A percentile compares a stretch with the other conserved stretches of the same genome.
Conservation (phyloP, 164 flowering plant genomes). For the Aristolochia fimbriata region DNA sequence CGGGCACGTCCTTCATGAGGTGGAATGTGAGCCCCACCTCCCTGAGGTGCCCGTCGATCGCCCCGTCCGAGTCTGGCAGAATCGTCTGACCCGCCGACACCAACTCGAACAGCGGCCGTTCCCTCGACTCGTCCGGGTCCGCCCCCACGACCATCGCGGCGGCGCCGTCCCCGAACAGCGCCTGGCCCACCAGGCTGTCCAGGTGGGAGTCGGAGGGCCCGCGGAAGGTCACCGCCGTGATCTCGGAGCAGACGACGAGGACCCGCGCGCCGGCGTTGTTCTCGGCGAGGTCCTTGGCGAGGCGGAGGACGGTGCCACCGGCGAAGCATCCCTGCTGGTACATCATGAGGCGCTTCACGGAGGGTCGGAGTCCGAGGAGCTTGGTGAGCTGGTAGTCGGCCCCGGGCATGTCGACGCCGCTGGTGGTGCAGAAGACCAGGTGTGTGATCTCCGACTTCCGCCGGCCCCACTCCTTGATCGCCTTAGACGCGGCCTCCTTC, state of each 20-base stretch:
- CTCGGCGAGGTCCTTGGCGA: slow-evolving; percentile 18
- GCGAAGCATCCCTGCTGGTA: slow-evolving; percentile 16
- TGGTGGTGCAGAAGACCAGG: slow-evolving; percentile 16
- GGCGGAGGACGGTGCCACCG: slow-evolving; percentile 14
- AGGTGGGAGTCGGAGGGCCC: slow-evolving; percentile 11
- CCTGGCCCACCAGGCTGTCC: slow-evolving; percentile 15
- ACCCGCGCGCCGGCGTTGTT: slow-evolving; percentile 13
- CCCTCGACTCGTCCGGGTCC: slow-evolving; percentile 3
- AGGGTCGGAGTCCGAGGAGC: slow-evolving; percentile 13
- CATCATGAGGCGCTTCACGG: slow-evolving; percentile 10
- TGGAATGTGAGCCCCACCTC: slow-evolving; percentile 12
- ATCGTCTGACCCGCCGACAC: slow-evolving; percentile 9
- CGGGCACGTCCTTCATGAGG: slow-evolving; percentile 9
- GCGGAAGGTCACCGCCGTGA: slow-evolving; percentile 13
- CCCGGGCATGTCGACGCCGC: slow-evolving; percentile 17
- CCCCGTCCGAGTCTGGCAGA: slow-evolving; percentile 6
- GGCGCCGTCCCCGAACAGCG: slow-evolving; percentile 13
- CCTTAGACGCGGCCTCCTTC: slow-evolving; percentile 14
- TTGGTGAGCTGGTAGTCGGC: slow-evolving; percentile 15
- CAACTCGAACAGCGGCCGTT: slow-evolving; percentile 7
- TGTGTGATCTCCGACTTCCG: slow-evolving; percentile 15
- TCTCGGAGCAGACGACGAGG: slow-evolving; percentile 14
- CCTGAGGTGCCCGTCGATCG: slow-evolving; percentile 6
- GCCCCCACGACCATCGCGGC: slow-evolving; percentile 12
- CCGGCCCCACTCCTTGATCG: slow-evolving; percentile 17